Conservation (phyloP, 345 rosid genomes). For the Brassica cretica region DNA sequence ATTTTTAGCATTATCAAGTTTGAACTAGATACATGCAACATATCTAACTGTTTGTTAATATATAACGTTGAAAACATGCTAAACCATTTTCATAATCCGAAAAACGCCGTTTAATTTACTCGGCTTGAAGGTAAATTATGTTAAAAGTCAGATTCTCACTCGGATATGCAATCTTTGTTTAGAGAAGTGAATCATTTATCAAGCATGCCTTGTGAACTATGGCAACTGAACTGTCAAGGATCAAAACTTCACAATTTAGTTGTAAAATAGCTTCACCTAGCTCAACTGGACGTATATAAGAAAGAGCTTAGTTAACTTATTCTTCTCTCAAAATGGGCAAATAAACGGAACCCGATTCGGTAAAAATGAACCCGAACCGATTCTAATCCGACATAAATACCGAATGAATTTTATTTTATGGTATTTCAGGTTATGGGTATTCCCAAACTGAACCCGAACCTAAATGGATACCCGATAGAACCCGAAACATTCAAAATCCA, state of each 20-base stretch:
- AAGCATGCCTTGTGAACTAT: not conserved
- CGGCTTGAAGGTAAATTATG: not conserved
- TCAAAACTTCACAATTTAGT: not conserved
- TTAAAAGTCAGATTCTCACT: not conserved
- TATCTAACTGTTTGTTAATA: not conserved
- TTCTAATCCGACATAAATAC: too few relatives aligned
- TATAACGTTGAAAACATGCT: not conserved
- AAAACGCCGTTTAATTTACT: not conserved
- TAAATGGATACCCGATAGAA: too few relatives aligned
- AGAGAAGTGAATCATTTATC: not conserved
- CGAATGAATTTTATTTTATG: too few relatives aligned
- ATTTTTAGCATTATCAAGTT: not conserved
- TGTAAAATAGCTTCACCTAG: not conserved
- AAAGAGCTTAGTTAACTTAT: not conserved
- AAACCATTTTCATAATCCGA: not conserved
- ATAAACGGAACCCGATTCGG: too few relatives aligned
- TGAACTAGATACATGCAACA: not conserved
- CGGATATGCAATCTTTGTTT: not conserved
- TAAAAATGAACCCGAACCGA: too few relatives aligned
- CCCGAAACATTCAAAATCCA: too few relatives aligned
- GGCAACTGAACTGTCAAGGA: not conserved
- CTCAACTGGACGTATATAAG: not conserved
- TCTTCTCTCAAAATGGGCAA: not conserved
- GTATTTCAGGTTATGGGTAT: too few relatives aligned
- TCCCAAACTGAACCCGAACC: too few relatives aligned